Evolutionary conservation across 2,329 filamentous ascomycete genomes (phyloP), one percentile per base, ranked within the genome.

Genomic region (Cladophialophora carrionii): DNA sequence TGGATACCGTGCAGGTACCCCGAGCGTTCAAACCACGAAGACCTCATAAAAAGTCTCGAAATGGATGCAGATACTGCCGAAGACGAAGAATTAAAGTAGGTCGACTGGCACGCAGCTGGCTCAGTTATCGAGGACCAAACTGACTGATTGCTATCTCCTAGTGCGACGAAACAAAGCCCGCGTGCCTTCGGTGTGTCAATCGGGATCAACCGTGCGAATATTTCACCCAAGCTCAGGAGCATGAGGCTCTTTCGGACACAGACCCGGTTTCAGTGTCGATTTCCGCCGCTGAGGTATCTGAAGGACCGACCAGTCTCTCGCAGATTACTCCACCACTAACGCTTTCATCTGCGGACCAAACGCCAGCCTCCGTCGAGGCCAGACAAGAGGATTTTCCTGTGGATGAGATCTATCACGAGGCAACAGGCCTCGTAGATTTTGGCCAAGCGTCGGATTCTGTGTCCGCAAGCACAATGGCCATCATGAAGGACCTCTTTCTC

Each of bases 21-120:
- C 29, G 43, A 26, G 31, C 62, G n/a, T 61, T 55, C 63, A 65
- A 65, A 51, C 63, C 63, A 32, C n/a, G 57, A 32, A 57, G 57
- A 57, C 31, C 63, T 8, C 63, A 65, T 43, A 65, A 41, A 20
- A 65, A 65, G 37, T 65, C 63, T 53, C 58, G 63, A 14, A 61
- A 61, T 62, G 63, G 63, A 14, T 65, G 63, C 51, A 41, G 46
- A 26, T 53, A 61, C 31, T 65, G 63, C 56, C 32, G 63, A 24
- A 32, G 63, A 29, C 63, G 63, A n/a, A 62, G 56, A 37, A 62
- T 65, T 51, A 65, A 65, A 58, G 63, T 62, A 65, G 24, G 58
- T 53, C 29, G 17, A 17, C 26, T 43, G 37, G 14, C 57, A 56
- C 14, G 7, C 26, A 51, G 46, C 46, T 12, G 4, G 9, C 41